A percentile compares a stretch with the other conserved stretches of the same genome.
phyloP scores from a whole-genome alignment of 768 basidiomycete genomes.

The Dioszegia aurantiaca region DNA sequence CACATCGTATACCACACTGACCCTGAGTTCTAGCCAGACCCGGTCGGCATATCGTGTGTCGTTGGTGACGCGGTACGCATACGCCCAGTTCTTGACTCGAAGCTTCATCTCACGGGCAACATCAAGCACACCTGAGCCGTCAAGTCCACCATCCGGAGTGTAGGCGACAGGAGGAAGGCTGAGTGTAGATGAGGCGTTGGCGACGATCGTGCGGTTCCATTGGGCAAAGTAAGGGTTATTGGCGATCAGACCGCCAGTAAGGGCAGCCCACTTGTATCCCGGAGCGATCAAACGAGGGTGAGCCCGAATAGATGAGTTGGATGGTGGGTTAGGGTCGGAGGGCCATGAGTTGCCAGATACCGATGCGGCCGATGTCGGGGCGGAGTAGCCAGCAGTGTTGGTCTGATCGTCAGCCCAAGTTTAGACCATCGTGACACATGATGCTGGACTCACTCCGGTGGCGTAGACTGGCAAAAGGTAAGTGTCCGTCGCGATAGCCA shows the following conservation, averaged over 20 bases:
- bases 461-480: constrained; percentile 84
- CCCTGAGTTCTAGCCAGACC: constrained; percentile 76
- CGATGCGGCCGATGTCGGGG: constrained; percentile 55
- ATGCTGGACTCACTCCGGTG: constrained; percentile 65
- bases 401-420: constrained; percentile 56
- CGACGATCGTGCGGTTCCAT: constrained; percentile 90
- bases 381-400: constrained; percentile 54
- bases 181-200: constrained; percentile 66
- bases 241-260: constrained; percentile 67
- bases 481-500: constrained; percentile 71
- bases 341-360: constrained; percentile 67
- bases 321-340: constrained; percentile 68
- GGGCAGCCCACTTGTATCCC: constrained; percentile 80
- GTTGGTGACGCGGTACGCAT: constrained; percentile 85
- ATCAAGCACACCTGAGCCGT: constrained; percentile 81
- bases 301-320: constrained; percentile 66
- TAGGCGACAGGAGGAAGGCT: constrained; percentile 65
- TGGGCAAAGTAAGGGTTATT: constrained; percentile 77
- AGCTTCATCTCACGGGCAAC: constrained; percentile 83
- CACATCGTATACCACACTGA: constrained; percentile 52
- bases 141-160: constrained; percentile 65
- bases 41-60: constrained; percentile 89
- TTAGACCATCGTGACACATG: background rate
- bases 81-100: constrained; percentile 86
- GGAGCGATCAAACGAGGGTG: constrained; percentile 92